Evolutionary conservation across 805 yeast species (phyloP), one percentile per base, ranked within the genome.

Genomic region (Torulaspora microellipsoides): DNA sequence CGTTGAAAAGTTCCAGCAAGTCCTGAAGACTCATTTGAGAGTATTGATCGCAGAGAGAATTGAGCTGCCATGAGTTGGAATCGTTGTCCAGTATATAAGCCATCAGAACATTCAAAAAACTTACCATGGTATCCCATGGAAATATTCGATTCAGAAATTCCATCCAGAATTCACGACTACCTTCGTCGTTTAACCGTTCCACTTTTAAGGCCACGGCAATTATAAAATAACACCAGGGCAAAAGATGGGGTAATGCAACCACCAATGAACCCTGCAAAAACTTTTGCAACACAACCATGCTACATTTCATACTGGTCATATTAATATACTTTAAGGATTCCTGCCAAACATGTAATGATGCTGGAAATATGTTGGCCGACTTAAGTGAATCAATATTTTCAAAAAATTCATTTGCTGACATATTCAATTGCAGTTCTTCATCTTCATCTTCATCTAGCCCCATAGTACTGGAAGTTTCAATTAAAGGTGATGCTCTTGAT

Each of bases 191-290:
- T 34, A 57, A 38, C 10, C 63, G 64, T 31, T 69, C 66, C 5
- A 73, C 60, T 6, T 83, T 79, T 46, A 78, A 73, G 2, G 85
- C 83, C 25, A 83, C 66, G 0, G 91, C 72, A 10, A 80, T 67
- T 15, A 86, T 64, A 54, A 84, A 87, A 56, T 86, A 84, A 7
- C 84, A 64, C 88, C 91, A 85, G 1, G 88, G 83, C 35, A 85
- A 71, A 2, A 81, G 71, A 68, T 86, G 95, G 10, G 90, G 81
- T 3, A 84, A 72, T 1, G 86, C 79, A 46, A 81, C 78, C 34
- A 77, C 71, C 33, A 70, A 46, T 2, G 95, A 93, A 0, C 93
- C 91, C 45, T 72, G 69, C 30, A 83, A 62, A 56, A 83, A 85
- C 46, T 80, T 81, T 49, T 73, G 73, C 36, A 85, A 60, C 58